phyloP scores from a whole-genome alignment of 768 basidiomycete species.

The Lactarius hatsudake region DNA sequence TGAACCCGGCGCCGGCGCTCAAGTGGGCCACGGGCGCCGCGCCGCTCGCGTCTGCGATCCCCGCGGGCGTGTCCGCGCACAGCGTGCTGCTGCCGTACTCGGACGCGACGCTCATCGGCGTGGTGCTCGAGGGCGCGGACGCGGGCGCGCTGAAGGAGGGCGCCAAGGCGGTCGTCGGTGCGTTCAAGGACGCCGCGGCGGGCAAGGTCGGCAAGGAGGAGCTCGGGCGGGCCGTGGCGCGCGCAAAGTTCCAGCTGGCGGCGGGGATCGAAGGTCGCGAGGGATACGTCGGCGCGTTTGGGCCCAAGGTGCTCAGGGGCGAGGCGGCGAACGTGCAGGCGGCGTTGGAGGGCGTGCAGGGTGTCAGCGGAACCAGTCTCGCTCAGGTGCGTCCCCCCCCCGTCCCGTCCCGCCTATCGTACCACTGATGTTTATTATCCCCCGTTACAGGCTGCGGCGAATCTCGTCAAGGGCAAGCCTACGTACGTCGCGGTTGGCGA shows the following conservation, averaged over 20 bases:
- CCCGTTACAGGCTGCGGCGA: constrained; percentile 52
- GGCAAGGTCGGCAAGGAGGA: constrained; percentile 58
- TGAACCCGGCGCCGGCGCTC: constrained; percentile 75
- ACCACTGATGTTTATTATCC: too few species aligned
- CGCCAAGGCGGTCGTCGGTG: constrained; percentile 63
- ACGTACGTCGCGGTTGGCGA: constrained; percentile 89
- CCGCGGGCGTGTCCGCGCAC: constrained; percentile 61
- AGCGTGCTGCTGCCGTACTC: constrained; percentile 85
- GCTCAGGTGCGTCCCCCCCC: constrained; percentile 54
- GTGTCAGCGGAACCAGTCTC: constrained; percentile 61
- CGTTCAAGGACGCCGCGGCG: constrained; percentile 50
- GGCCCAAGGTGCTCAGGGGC: constrained; percentile 63
- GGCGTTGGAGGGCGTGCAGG: constrained; percentile 67
- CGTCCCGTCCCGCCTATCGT: too few species aligned
- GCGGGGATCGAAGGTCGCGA: constrained; percentile 64
- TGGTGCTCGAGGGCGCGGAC: constrained; percentile 71
- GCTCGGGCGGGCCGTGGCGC: constrained; percentile 76
- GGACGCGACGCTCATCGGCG: constrained; percentile 84
- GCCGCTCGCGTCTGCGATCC: constrained; percentile 59
- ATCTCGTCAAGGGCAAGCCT: constrained; percentile 72
- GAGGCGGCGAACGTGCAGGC: constrained; percentile 55
- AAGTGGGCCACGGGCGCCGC: constrained; percentile 84
- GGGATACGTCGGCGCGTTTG: constrained; percentile 59
- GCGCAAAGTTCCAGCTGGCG: constrained; percentile 85
- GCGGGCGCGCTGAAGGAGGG: constrained; percentile 62